Conservation (phyloP, 2,329 filamentous ascomycete genomes). For the Neopestalotiopsis clavispora region DNA sequence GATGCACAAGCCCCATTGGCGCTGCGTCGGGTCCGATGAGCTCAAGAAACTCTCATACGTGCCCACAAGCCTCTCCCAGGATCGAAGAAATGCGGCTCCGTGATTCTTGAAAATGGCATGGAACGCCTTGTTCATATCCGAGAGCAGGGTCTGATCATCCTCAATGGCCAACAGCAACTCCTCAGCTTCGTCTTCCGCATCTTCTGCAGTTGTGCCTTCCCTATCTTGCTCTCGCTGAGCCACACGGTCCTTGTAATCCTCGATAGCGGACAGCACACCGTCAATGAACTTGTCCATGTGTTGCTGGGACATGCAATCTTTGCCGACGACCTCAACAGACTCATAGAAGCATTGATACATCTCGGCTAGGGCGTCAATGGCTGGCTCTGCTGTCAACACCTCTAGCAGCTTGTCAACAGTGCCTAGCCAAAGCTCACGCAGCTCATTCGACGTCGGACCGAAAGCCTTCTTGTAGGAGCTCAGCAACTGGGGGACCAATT, state of each 20-base stretch:
- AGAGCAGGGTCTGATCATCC: constrained; percentile 94
- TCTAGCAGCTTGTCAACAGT: constrained; percentile 92
- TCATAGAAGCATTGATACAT: constrained; percentile 99
- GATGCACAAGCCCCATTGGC: constrained; percentile 99
- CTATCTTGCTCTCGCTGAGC: constrained; percentile 83
- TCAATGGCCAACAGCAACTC: constrained; percentile 91
- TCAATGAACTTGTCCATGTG: constrained; percentile 91
- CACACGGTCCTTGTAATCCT: constrained; percentile 92
- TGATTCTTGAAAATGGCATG: constrained; percentile 99
- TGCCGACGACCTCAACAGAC: constrained; percentile 91
- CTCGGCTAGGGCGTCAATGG: constrained; percentile 93
- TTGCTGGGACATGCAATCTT: constrained; percentile 75
- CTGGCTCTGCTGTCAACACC: constrained; percentile 90
- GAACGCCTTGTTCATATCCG: constrained; percentile 99
- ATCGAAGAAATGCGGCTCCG: constrained; percentile 78
- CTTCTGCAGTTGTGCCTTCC: constrained; percentile 73
- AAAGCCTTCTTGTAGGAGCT: constrained; percentile 94
- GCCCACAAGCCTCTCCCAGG: constrained; percentile 84
- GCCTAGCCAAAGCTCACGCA: constrained; percentile 81
- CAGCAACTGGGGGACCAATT: constrained; percentile 89
- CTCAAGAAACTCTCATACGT: constrained; percentile 88
- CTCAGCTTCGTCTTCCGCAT: constrained; percentile 88
- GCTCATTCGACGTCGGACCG: constrained; percentile 77
- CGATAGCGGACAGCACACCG: constrained; percentile 80
- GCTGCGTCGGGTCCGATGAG: constrained; percentile 83